Evolutionary conservation across 2,329 filamentous ascomycete genomes (phyloP), one percentile per base, ranked within the genome.

Genomic region (Alternaria arborescens): DNA sequence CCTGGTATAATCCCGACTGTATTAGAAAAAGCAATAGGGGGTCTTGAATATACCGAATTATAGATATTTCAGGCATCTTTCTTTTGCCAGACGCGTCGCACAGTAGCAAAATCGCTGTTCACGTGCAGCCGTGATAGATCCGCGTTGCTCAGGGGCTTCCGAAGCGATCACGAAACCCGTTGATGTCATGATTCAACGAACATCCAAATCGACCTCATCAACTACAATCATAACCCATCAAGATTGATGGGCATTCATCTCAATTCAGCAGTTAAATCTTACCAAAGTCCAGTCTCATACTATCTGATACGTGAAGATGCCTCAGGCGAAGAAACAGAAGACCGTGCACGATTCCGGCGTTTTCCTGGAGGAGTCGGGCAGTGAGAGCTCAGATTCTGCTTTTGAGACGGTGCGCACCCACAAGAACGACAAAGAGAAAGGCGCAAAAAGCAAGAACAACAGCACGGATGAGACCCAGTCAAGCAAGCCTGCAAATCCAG

Each of bases 251-350:
- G 10, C 11, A 30, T 12, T n/a, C 20, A 57, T 36, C 11, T 38
- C 10, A 30, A 8, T 12, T 8, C 26, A 22, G 51, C 28, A 4
- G 20, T 40, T 18, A 22, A 22, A 28, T 22, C 12, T 7, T 8
- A 40, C 38, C n/a, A 8, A 26, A 36, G 1, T 12, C 20, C 5
- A 30, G 14, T 32, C 32, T 8, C 20, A 34, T 53, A 40, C 14
- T 28, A 26, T 18, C 7, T 34, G 7, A 10, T n/a, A 26, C 28
- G 28, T 53, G 26, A 55, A 55, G 8, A 69, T 69, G 66, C 58
- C 58, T 20, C 20, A 54, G 20, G 28, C 58, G 5, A 69, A 67
- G 56, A 57, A 55, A 34, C 65, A 61, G 42, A 67, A 65, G 47
- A 55, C 50, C 0, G 26, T 28, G 6, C 34, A 26, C 20, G 26